Conservation (phyloP, 139 green algal genomes). For the Volvox africanus region DNA sequence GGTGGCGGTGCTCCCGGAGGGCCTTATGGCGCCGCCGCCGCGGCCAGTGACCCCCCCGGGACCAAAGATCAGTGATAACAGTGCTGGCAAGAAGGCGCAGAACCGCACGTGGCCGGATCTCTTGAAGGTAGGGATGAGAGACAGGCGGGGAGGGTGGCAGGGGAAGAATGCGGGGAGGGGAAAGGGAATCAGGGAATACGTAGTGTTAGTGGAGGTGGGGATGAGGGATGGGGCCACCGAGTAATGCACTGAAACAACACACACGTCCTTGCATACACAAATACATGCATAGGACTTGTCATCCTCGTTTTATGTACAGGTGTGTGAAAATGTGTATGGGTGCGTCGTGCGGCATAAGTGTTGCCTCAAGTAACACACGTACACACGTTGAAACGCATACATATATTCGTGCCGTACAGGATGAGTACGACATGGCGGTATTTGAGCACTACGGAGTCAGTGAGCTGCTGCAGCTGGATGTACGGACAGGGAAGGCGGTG, state of each 20-base stretch:
- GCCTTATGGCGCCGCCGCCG: neutral
- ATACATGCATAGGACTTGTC: no score
- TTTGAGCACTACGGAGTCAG: conserved; percentile 92
- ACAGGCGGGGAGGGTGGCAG: neutral
- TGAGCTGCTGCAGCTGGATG: conserved; percentile 77
- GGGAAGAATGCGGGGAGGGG: neutral
- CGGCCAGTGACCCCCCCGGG: conserved; percentile 72
- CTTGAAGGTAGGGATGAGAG: conserved; percentile 72
- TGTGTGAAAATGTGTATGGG: no score
- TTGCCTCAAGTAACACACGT: no score
- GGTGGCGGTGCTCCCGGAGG: conserved; percentile 59
- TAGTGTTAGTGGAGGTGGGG: no score
- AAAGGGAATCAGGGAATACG: neutral
- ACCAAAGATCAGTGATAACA: conserved; percentile 89
- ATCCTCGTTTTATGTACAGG: no score
- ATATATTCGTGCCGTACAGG: conserved; percentile 39
- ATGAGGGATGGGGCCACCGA: no score
- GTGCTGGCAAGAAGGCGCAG: conserved; percentile 80
- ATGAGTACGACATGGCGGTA: conserved; percentile 87
- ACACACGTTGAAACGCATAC: no score
- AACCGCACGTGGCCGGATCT: conserved; percentile 95
- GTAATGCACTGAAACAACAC: no score
- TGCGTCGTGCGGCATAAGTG: no score
- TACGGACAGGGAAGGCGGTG: conserved; percentile 68
- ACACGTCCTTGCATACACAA: no score